Evolutionary conservation across 139 green algal species (phyloP).

Genomic region (Chlorella sp.): DNA sequence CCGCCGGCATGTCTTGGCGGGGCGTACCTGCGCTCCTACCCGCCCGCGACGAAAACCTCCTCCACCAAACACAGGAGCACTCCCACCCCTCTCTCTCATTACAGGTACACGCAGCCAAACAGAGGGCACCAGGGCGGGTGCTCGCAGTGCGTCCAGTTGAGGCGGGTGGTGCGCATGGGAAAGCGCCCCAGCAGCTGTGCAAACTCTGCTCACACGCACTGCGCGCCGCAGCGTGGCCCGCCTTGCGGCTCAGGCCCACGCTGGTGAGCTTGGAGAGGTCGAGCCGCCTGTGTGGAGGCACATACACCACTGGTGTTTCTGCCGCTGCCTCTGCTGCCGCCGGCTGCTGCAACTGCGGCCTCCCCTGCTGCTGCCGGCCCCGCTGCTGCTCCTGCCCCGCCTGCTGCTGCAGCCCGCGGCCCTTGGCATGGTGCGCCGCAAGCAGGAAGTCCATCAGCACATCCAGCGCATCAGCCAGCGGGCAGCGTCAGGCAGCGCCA

Average conservation of each 20-base stretch:
- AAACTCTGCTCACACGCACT: not conserved
- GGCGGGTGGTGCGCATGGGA: not conserved
- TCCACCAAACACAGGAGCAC: no score
- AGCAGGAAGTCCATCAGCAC: slow-evolving; percentile 57
- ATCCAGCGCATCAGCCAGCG: no score
- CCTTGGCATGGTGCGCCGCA: slow-evolving; percentile 5
- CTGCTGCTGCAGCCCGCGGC: not conserved
- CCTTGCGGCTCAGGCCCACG: slow-evolving; percentile 4
- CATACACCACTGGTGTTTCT: not conserved
- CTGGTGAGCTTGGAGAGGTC: slow-evolving; percentile 12
- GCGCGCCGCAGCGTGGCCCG: not conserved
- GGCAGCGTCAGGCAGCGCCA: no score
- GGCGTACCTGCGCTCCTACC: no score
- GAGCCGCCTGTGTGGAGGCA: slow-evolving; percentile 12
- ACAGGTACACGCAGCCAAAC: not conserved
- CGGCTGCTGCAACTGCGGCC: not conserved
- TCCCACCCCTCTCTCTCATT: no score
- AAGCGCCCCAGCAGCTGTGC: not conserved
- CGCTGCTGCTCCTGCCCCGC: not conserved
- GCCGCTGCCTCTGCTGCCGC: not conserved
- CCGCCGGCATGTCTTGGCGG: no score
- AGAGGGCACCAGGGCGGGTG: not conserved
- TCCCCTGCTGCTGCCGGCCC: not conserved
- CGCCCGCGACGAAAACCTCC: no score
- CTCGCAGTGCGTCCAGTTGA: no score